A percentile compares a stretch with the other conserved stretches of the same genome.
Conservation (phyloP, 352 stramenopile species). For the Phytophthora fragariae region DNA sequence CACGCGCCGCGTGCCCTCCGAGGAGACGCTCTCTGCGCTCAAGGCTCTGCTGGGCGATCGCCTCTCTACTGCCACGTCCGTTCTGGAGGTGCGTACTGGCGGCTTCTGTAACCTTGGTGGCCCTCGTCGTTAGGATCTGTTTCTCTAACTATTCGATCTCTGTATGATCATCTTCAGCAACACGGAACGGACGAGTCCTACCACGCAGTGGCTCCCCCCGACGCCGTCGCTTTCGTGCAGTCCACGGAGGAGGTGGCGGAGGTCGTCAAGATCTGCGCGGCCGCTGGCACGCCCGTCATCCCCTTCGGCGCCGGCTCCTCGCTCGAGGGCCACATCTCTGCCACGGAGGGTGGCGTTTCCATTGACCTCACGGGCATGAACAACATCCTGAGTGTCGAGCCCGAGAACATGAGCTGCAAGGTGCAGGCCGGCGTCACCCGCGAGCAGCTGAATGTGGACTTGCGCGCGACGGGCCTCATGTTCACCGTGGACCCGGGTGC, state of each 20-base stretch:
- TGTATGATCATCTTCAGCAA: constrained; percentile 47
- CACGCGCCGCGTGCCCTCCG: constrained; percentile 34
- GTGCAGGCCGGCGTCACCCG: constrained; percentile 96
- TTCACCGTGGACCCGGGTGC: constrained; percentile 98
- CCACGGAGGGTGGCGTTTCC: constrained; percentile 89
- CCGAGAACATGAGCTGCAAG: constrained; percentile 90
- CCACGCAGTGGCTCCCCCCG: constrained; percentile 84
- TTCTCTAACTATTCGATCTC: not conserved
- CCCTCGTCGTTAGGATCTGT: not conserved
- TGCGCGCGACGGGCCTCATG: constrained; percentile 91
- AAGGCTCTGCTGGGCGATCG: constrained; percentile 72
- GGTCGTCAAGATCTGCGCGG: constrained; percentile 92
- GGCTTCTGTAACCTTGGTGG: not conserved
- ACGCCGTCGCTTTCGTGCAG: constrained; percentile 89
- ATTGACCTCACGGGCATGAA: constrained; percentile 92
- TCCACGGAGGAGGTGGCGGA: constrained; percentile 89
- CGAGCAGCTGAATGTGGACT: constrained; percentile 90
- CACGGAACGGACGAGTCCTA: constrained; percentile 94
- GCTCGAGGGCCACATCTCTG: constrained; percentile 97
- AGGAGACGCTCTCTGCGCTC: constrained; percentile 53
- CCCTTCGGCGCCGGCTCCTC: constrained; percentile 94
- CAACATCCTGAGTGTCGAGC: constrained; percentile 68
- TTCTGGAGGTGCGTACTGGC: constrained; percentile 56
- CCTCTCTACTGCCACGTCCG: constrained; percentile 67
- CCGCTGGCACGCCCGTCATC: constrained; percentile 91